Percentiles rank a stretch among this genome's conserved stretches.
Conservation (phyloP, 352 stramenopile species). For the Halophytophthora batemanensis region DNA sequence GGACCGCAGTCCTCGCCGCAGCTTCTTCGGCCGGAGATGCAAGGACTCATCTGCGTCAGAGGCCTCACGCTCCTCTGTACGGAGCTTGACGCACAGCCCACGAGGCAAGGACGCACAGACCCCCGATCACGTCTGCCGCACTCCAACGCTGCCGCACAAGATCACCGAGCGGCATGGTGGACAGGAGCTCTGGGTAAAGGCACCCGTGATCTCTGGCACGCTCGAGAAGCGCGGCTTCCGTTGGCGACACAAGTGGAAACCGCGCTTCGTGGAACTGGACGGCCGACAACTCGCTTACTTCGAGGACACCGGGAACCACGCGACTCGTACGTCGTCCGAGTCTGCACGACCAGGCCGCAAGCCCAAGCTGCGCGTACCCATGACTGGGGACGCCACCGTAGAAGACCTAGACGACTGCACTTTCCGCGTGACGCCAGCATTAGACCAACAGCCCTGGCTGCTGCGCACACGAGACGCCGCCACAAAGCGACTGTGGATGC, state of each 20-base stretch:
- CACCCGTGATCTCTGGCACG: constrained; percentile 60
- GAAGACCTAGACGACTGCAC: constrained; percentile 55
- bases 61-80: no score
- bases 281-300: constrained; percentile 70
- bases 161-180: constrained; percentile 77
- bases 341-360: constrained; percentile 13
- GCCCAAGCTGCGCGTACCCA: constrained; percentile 45
- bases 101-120: constrained; percentile 11
- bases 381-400: constrained; percentile 53
- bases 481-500: constrained; percentile 63
- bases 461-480: constrained; percentile 44
- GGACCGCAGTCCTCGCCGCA: constrained; percentile 12
- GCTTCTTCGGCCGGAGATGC: constrained; percentile 22
- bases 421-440: constrained; percentile 45
- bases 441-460: constrained; percentile 58
- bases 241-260: constrained; percentile 78
- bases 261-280: constrained; percentile 71
- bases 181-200: constrained; percentile 69
- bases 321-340: constrained; percentile 14
- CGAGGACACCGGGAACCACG: constrained; percentile 22
- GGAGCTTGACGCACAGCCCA: no score
- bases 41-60: no score
- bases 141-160: constrained; percentile 56
- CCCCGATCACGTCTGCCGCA: constrained; percentile 2
- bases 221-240: constrained; percentile 76